Base-by-base conservation (phyloP, 371 early-diverging fungal species). In the Rhizopus microsporus region DNA sequence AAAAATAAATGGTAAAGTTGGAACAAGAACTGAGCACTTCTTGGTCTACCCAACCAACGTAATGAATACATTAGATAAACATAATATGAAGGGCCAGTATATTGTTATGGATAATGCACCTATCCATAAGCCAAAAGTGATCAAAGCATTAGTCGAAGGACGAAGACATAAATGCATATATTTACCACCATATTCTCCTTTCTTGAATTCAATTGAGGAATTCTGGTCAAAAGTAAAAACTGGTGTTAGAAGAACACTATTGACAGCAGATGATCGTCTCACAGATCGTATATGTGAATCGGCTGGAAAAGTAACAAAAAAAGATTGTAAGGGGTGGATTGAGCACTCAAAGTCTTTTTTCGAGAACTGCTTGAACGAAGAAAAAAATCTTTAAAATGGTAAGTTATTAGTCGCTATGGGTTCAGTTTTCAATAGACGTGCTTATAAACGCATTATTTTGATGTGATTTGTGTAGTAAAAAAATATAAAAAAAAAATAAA, bases 191-290 rank as follows among this genome's bases (percentile, higher is more conserved):
- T 54, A 42, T 54, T 54, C 33, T 54, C 37, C 54, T 44, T 54
- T 54, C 43, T 54, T 54, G 54, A 54, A 54, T 54, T 52, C 59
- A 52, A 52, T 59, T 12, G 59, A 59, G 44, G 62, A 61, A 51
- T 55, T 56, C 56, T 61, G 51, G 50, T 57, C 57, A 57, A 57
- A 57, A 42, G 43, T 50, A 57, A 35, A 7, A 51, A 43, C 50
- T 57, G 57, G 57, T 40, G 50, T 57, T 49, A 37, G 48, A 48
- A 37, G 48, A 51, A 57, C 50, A 44, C 51, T 51, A 57, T 51
- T 57, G 51, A 57, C 7, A 35, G 44, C 51, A 57, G 51, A 57
- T 39, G 51, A 50, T 57, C 34, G 58, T 51, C 45, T 57, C 44
- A 51, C 51, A 44, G 44, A 54, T 54, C 54, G 42, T 54, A 54